Evolutionary conservation across 495 filamentous ascomycete species (phyloP), one percentile per base, ranked within the genome.

Genomic region (Penicillium antarcticum): DNA sequence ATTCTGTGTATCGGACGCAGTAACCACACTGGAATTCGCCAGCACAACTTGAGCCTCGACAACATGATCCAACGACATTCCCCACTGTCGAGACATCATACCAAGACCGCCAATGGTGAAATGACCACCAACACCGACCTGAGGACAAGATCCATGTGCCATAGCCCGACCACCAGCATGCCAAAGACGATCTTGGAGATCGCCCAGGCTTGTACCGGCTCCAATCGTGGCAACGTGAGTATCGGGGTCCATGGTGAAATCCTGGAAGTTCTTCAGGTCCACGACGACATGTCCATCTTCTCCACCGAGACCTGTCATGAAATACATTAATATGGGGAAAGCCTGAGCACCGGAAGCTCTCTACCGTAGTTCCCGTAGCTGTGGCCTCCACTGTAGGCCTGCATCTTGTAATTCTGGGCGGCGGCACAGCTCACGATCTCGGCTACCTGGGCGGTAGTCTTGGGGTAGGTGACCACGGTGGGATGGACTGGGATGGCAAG

Each of bases 41-140:
- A 85, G 74, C n/a, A 90, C 84, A 1, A 88, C 82, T 31, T 84
- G 76, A 14, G 80, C 61, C 12, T 57, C 80, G 13, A 81, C 48
- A 40, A 91, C 77, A 31, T 77, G 77, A 56, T 91, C 88, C 39
- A 91, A 65, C 0, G 83, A 72, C 0, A 81, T 61, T 14, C 87
- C 87, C 74, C 79, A 88, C 29, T 79, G 75, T 17, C 86, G 80
- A 6, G 83, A 82, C 6, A 69, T 72, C 21, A 78, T 72, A 0
- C 87, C 87, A 36, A 77, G 81, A 5, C 87, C 87, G 12, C 87
- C 87, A 45, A 89, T 84, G 1, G 84, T 85, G 42, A 80, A 76
- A 62, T 92, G 89, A 5, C 89, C 89, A 18, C 84, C 87, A 17
- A 87, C 77, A 13, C 89, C 89, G 24, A 88, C 80, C n/a, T 70